Evolutionary conservation across 306 rosid species (phyloP), one percentile per base, ranked within the genome.

Genomic region (Prunus kanzakura): DNA sequence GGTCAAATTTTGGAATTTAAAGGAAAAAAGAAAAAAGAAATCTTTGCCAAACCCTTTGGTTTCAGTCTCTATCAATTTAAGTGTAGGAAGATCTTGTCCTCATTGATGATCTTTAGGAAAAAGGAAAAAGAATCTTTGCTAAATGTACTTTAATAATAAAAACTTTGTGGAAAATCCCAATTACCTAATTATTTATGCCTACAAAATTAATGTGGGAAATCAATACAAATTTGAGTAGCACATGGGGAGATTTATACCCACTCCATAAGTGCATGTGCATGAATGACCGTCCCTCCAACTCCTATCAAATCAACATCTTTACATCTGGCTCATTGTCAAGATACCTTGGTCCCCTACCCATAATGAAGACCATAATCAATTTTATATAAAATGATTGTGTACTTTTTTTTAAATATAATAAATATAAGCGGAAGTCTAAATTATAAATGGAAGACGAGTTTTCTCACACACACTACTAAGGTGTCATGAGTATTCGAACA

Each of bases 241-340:
- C 77, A 61, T 46, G 69, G 72, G 30, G 19, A 43, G 50, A 71
- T 52, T 32, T 52, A 67, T 32, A 61, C 85, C 83, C 79, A 77
- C 38, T 69, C 63, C 77, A 73, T 11, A 57, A 61, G 43, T 27
- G 80, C 89, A 89, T 83, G 89, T 82, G 87, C 78, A 79, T 69
- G 71, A 79, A 79, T 81, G 79, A 46, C 80, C 41, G 12, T 72
- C 57, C n/a, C 57, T 52, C 57, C 30, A 4, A 23, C 65, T 73
- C 41, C 64, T 41, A 67, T 69, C 68, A 49, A 63, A 56, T 70
- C 84, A 69, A 75, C 69, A 66, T 41, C 60, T 58, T 18, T 19
- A 6, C 55, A 46, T 25, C 41, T 72, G 64, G 74, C 83, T 76
- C 23, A 76, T 57, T 23, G 22, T 71, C 69, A 47, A 32, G 57